These are phyloP conservation scores for Asterionellopsis glacialis DNA, from an alignment of 108 stramenopile species.

Conservation along the genomic window DNA sequence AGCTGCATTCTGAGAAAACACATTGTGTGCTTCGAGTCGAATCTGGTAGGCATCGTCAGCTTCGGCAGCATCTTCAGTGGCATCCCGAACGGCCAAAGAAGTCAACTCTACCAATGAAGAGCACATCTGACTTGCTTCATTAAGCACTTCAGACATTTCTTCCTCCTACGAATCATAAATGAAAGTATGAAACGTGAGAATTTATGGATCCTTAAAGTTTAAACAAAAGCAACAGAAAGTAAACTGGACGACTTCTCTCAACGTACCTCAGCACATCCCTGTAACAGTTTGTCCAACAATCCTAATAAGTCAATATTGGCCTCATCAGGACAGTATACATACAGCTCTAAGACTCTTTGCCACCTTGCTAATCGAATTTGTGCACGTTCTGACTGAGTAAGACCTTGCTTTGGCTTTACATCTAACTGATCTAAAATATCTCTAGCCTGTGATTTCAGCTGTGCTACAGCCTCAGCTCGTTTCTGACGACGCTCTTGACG, in stretches of 20 bases:
- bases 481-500: constrained; percentile 45
- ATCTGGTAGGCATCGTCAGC: constrained; percentile 70
- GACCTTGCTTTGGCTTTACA: constrained; percentile 18
- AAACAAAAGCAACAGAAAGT: not conserved
- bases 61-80: constrained; percentile 53
- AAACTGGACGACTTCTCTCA: not conserved
- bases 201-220: not conserved
- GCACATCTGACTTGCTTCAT: constrained; percentile 63
- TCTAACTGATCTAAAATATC: constrained; percentile 33
- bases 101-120: constrained; percentile 57
- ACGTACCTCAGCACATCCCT: constrained; percentile 55
- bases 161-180: constrained; percentile 41
- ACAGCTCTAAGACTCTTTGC: constrained; percentile 78
- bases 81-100: constrained; percentile 49
- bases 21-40: constrained; percentile 69
- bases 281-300: constrained; percentile 62
- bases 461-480: constrained; percentile 18
- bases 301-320: constrained; percentile 41
- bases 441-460: constrained; percentile 25
- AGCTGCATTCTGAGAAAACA: constrained; percentile 57
- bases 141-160: constrained; percentile 60
- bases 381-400: constrained; percentile 50
- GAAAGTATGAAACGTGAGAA: not conserved
- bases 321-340: constrained; percentile 58
- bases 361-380: constrained; percentile 58